Percentiles rank a stretch among this genome's conserved stretches.
phyloP scores from a whole-genome alignment of 345 rosid species.

The Camelina sativa region DNA sequence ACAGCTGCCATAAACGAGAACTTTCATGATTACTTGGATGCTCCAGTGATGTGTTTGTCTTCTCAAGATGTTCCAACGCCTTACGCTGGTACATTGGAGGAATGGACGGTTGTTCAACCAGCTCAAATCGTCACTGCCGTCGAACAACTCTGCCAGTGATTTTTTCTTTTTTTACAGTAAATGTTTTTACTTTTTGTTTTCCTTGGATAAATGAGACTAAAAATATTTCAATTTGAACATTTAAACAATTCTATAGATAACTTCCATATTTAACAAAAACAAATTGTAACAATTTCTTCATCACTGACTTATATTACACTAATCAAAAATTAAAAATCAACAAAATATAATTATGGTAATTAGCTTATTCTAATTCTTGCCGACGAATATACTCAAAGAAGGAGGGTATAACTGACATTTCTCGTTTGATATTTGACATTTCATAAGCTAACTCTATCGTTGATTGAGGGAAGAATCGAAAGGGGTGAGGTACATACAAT shows the following conservation, averaged over 20 bases:
- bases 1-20: conserved; percentile 85
- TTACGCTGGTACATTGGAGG: conserved; percentile 85
- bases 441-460: too few relatives aligned
- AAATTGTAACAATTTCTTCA: neutral
- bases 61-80: conserved; percentile 97
- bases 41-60: conserved; percentile 84
- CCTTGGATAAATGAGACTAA: neutral
- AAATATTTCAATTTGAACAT: neutral
- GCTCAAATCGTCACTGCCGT: conserved; percentile 88
- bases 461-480: too few relatives aligned
- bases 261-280: neutral
- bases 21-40: conserved; percentile 86
- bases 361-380: conserved; percentile 12
- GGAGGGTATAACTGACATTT: conserved; percentile 16
- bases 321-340: neutral
- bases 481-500: too few relatives aligned
- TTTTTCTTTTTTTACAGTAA: neutral
- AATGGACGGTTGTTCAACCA: conserved; percentile 94
- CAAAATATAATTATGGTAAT: neutral
- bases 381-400: conserved; percentile 28
- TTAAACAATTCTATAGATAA: neutral
- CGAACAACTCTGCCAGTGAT: conserved; percentile 80
- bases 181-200: neutral
- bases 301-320: neutral
- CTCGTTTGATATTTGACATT: too few relatives aligned